Base-by-base conservation (phyloP, 192 early-diverging fungal genomes). In the Mortierella claussenii region DNA sequence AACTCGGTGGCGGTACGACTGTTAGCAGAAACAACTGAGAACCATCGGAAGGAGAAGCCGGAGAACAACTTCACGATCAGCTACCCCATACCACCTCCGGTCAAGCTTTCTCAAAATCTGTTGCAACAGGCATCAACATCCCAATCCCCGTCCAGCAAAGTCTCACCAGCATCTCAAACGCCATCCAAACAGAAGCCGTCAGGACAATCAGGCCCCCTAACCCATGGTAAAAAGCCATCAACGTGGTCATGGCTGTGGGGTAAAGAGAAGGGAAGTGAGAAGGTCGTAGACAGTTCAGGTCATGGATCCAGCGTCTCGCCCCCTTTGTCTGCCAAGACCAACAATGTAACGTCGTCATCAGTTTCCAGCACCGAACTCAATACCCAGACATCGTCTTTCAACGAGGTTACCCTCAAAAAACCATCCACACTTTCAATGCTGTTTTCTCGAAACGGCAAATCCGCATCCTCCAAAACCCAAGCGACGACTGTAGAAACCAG, bases 201-300 rank as follows among this genome's bases (percentile, higher is more conserved):
- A 13, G 49, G 49, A 15, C 59, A 42, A 44, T 4, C 54, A 21
- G 30, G 68, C 15, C 8, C 58, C 2, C 21, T 27, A 27, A 33
- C 52, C 0, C 73, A 67, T 32, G 33, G 40, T 42, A 81, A 81
- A 44, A 81, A 81, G 34, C 68, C 80, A 4, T 81, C 80, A 6
- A 57, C 67, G 11, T 81, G 80, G 80, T 81, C 80, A 23, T 81
- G 80, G 80, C 43, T 78, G 4, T 81, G 80, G 80, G 80, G 80
- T 24, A 78, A 75, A 49, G 80, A 81, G 24, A 64, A 69, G 46
- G 67, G 60, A 10, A 28, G 43, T 4, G 65, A 68, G 23, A 68
- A 70, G 31, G 15, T 30, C 2, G 32, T 45, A 4, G 78, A 74
- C 3, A 18, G 37, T 15, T 40, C 51, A 6, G 15, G 45, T 2